A percentile compares a stretch with the other conserved stretches of the same genome.
Conservation (phyloP, 805 yeast genomes). For the Candida quercuum region DNA sequence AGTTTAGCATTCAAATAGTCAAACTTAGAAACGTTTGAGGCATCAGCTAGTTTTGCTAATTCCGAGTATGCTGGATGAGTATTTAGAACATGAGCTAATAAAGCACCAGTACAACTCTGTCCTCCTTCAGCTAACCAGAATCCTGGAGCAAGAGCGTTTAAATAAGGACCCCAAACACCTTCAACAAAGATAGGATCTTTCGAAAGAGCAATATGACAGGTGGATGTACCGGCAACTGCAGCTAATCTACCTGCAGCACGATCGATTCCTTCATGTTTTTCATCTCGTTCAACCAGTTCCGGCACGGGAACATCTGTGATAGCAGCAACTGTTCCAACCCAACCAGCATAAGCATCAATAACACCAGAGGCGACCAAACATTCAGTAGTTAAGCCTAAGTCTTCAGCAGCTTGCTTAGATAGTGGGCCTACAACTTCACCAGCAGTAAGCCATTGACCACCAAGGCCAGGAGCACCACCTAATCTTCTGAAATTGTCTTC, state of each 20-base stretch:
- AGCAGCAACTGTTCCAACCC: conserved; percentile 98
- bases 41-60: conserved; percentile 60
- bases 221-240: conserved; percentile 97
- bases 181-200: conserved; percentile 82
- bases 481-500: conserved; percentile 71
- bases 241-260: conserved; percentile 83
- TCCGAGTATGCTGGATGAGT: conserved; percentile 86
- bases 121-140: conserved; percentile 99
- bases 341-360: conserved; percentile 97
- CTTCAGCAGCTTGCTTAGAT: conserved; percentile 61
- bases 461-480: conserved; percentile 77
- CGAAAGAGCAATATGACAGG: conserved; percentile 90
- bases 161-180: conserved; percentile 99
- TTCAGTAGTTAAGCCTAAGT: conserved; percentile 73
- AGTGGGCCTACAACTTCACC: conserved; percentile 86
- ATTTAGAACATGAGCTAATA: conserved; percentile 79
- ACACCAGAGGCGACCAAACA: conserved; percentile 93
- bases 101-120: conserved; percentile 96
- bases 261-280: conserved; percentile 41
- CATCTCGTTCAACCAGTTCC: conserved; percentile 46
- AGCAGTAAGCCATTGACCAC: conserved; percentile 75
- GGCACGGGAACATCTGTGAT: conserved; percentile 54
- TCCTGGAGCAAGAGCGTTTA: conserved; percentile 85
- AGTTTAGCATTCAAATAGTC: conserved; percentile 76
- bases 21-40: conserved; percentile 67